phyloP scores from a whole-genome alignment of 345 rosid species.

The Populus simonii region DNA sequence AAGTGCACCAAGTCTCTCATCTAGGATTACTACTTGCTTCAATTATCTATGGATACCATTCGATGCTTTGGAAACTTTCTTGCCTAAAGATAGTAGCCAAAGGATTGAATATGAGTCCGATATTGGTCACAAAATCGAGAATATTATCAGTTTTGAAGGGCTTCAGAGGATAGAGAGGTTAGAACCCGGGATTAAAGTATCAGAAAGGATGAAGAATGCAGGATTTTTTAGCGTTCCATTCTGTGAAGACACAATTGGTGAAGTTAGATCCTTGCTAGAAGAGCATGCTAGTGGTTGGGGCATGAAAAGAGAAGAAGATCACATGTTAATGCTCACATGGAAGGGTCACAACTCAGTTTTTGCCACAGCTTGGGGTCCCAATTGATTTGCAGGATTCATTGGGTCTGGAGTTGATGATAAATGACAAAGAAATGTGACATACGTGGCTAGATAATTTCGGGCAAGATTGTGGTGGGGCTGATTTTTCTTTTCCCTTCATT shows the following conservation, averaged over 20 bases:
- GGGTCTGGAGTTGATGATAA: neutral
- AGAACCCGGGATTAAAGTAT: slow-evolving; percentile 42
- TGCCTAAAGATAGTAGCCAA: slow-evolving; percentile 56
- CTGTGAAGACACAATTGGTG: slow-evolving; percentile 50
- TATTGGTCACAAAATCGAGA: slow-evolving; percentile 58
- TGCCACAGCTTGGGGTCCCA: slow-evolving; percentile 64
- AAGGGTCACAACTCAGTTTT: slow-evolving; percentile 74
- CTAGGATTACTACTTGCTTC: slow-evolving; percentile 57
- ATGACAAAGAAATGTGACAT: neutral
- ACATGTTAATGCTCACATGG: slow-evolving; percentile 62
- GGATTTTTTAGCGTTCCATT: slow-evolving; percentile 45
- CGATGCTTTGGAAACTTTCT: slow-evolving; percentile 65
- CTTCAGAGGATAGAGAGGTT: slow-evolving; percentile 49
- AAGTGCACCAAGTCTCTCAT: slow-evolving; percentile 41
- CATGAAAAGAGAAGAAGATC: slow-evolving; percentile 64
- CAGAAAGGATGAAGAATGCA: slow-evolving; percentile 48
- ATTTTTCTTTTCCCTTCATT: neutral
- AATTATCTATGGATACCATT: slow-evolving; percentile 76
- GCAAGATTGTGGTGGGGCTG: no score
- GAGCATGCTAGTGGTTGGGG: slow-evolving; percentile 79
- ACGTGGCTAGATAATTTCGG: neutral
- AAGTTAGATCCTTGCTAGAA: slow-evolving; percentile 53
- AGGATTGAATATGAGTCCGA: slow-evolving; percentile 64
- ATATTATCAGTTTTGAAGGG: slow-evolving; percentile 52
- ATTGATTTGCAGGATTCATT: slow-evolving; percentile 25